phyloP scores from a whole-genome alignment of 2,329 filamentous ascomycete species.

The Neofusicoccum umdonicola region DNA sequence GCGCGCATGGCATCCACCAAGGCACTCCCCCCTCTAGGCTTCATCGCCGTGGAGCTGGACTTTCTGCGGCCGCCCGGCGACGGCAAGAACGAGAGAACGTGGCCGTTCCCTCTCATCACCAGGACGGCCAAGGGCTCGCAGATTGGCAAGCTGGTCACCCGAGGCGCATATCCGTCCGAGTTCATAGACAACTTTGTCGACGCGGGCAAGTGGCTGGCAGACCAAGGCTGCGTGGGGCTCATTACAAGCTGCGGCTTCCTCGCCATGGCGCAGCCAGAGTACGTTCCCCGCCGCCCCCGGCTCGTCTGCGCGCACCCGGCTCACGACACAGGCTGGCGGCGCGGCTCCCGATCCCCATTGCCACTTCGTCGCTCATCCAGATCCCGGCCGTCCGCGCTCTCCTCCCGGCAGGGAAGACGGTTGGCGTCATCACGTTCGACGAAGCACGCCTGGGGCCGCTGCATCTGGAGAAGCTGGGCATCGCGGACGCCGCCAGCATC shows the following conservation, averaged over 20 bases:
- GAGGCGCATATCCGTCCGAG: constrained; percentile 29
- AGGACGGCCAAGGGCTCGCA: constrained; percentile 32
- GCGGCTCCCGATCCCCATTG: constrained; percentile 34
- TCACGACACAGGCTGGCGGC: constrained; percentile 25
- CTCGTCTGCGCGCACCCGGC: too few species aligned
- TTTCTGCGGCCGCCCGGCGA: constrained; percentile 39
- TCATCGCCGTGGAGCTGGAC: constrained; percentile 36
- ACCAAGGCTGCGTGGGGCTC: constrained; percentile 36
- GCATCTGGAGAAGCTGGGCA: neutral
- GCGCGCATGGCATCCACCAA: too few species aligned
- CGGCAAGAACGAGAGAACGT: constrained; percentile 36
- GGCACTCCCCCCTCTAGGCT: constrained; percentile 30
- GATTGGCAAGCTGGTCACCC: constrained; percentile 31
- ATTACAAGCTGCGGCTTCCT: constrained; percentile 44
- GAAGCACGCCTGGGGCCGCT: neutral
- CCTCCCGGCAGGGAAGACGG: constrained; percentile 22
- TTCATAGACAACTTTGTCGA: constrained; percentile 36
- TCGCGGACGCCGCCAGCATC: neutral
- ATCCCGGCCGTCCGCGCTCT: constrained; percentile 32
- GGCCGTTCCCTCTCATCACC: constrained; percentile 39
- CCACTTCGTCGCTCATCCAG: constrained; percentile 38
- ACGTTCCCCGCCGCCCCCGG: too few species aligned
- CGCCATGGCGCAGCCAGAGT: constrained; percentile 32
- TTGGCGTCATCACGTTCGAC: constrained; percentile 21
- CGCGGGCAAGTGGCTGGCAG: constrained; percentile 32